These are phyloP conservation scores for Pyricularia pennisetigena DNA, from an alignment of 2,329 filamentous ascomycete genomes.

Conservation along the genomic window DNA sequence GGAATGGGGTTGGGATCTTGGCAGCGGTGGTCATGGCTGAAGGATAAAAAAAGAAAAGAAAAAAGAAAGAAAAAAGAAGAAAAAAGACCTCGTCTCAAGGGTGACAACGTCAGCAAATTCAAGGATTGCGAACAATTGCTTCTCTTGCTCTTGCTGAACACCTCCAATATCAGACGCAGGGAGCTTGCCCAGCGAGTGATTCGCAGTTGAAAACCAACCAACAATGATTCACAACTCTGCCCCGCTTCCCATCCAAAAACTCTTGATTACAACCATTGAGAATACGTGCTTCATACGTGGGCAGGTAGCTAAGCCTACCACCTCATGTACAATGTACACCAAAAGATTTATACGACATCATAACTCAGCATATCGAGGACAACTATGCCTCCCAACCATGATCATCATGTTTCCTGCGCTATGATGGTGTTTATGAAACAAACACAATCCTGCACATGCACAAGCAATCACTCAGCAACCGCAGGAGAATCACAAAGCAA, in stretches of 20 bases:
- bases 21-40: neutral
- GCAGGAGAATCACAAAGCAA: neutral
- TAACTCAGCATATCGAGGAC: neutral
- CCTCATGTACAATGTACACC: neutral
- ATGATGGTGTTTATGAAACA: neutral
- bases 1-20: slow-evolving; percentile 26
- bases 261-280: too few species aligned
- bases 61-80: neutral
- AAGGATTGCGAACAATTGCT: too few species aligned
- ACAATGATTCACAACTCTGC: neutral
- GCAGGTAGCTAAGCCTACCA: too few species aligned
- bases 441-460: neutral
- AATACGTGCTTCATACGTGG: too few species aligned
- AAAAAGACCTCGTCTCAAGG: neutral
- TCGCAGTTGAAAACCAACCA: neutral
- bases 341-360: neutral
- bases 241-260: neutral
- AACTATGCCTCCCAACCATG: neutral
- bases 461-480: neutral
- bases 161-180: neutral
- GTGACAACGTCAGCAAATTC: too few species aligned
- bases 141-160: too few species aligned
- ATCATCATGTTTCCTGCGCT: neutral
- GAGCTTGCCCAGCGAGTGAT: neutral
- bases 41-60: neutral